A percentile compares a stretch with the other conserved stretches of the same genome.
These are phyloP conservation scores for Populus hybrid DNA, from an alignment of 441 rosid species.

Conservation along the genomic window DNA sequence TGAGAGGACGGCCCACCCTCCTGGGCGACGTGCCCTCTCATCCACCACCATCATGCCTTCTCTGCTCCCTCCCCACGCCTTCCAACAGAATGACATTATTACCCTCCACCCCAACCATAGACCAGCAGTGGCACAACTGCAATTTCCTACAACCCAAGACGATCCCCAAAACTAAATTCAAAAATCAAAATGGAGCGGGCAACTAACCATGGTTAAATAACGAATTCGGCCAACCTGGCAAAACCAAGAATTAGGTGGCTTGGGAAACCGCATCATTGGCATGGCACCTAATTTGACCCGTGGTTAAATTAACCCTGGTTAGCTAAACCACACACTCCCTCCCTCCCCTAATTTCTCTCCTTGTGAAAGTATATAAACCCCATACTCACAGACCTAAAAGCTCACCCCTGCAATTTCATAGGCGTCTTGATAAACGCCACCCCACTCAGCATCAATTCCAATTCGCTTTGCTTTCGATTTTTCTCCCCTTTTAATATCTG, in stretches of 20 bases:
- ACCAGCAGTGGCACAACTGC: constrained; percentile 5
- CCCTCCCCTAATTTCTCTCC: background rate
- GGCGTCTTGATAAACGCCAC: constrained; percentile 47
- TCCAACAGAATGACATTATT: background rate
- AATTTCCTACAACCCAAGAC: background rate
- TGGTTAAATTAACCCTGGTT: constrained; percentile 15
- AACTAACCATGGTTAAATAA: constrained; percentile 9
- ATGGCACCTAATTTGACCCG: constrained; percentile 4
- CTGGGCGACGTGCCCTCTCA: background rate
- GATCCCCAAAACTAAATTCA: background rate
- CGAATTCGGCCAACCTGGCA: constrained; percentile 9
- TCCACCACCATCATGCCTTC: background rate
- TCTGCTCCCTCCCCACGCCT: background rate
- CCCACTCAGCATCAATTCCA: background rate
- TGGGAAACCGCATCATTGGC: background rate
- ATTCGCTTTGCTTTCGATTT: background rate
- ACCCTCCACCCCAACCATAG: background rate
- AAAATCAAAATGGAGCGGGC: constrained; percentile 21
- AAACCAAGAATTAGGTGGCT: background rate
- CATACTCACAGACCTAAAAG: too few relatives aligned
- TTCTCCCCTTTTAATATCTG: background rate
- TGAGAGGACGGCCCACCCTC: constrained; percentile 9
- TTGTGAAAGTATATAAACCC: background rate
- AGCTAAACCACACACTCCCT: background rate
- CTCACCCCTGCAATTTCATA: background rate